Evolutionary conservation across 2,329 filamentous ascomycete genomes (phyloP).

Genomic region (Botrytis squamosa): DNA sequence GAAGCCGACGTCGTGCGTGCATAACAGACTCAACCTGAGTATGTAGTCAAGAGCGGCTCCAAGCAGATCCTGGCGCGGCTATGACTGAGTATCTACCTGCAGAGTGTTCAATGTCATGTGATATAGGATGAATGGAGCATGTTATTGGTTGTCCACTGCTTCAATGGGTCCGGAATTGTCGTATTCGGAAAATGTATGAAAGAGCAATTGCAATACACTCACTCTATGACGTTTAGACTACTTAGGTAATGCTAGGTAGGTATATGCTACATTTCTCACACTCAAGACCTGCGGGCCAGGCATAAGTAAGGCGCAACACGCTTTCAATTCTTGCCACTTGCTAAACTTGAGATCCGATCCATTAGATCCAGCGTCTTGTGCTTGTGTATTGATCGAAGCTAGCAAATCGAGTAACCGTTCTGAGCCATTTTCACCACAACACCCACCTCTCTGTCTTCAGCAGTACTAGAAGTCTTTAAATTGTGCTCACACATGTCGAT

Average conservation of each 20-base stretch:
- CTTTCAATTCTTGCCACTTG: neutral
- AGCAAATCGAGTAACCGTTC: neutral
- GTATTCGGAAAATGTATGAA: conserved; percentile 12
- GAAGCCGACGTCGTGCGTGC: neutral
- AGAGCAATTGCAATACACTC: neutral
- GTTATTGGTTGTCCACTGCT: neutral
- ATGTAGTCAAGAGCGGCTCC: neutral
- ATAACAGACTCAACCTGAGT: no score
- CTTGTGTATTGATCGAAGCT: conserved; percentile 1
- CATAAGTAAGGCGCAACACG: neutral
- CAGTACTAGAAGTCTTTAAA: neutral
- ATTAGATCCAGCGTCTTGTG: neutral
- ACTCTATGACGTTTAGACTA: conserved; percentile 9
- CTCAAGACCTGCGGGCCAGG: neutral
- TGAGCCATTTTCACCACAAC: neutral
- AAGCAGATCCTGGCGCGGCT: neutral
- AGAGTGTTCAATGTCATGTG: neutral
- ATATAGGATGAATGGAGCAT: neutral
- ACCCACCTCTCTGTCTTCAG: neutral
- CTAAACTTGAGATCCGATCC: conserved; percentile 1
- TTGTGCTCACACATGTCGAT: no score
- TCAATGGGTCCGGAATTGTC: neutral
- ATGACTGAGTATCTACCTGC: neutral
- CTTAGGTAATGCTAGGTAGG: neutral
- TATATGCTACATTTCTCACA: neutral